Evolutionary conservation across 116 monocot genomes (phyloP), one percentile per base, ranked within the genome.

Genomic region (Cymodocea nodosa): DNA sequence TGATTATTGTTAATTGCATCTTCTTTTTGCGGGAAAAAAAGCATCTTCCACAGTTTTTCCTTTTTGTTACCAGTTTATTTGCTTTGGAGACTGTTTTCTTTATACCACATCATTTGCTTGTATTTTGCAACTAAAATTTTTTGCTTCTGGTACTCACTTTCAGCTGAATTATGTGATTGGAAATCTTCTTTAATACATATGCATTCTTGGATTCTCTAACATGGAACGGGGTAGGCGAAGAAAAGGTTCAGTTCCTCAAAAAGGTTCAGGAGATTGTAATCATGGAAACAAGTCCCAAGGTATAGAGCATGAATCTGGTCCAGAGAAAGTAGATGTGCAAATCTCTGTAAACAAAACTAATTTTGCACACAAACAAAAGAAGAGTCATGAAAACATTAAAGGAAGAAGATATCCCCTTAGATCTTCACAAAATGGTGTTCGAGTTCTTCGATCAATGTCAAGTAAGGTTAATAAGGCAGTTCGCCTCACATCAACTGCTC

Each of bases 391-490:
- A n/a, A 64, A 70, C 35, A 5, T 62, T 11, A 65, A 51, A 67
- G 61, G 81, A 57, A 79, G 53, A 59, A 75, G 56, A 72, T 85
- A 89, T 74, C 63, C 61, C 23, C 79, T 85, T 68, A 82, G 87
- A 63, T 95, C 92, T 65, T 80, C 87, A 60, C 40, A 64, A 9
- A 74, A 68, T 73, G 69, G 75, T 50, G 71, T 66, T 16, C 80
- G 83, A 80, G 70, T 83, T 64, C 87, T 85, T 67, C 73, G 83
- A 73, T 85, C 83, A 39, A 78, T 34, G 60, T 78, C 74, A 56
- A 79, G 74, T 19, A 36, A 40, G 13, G 79, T 72, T 14, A 67
- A 13, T 50, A 79, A 71, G 37, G 59, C 63, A 67, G 39, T 64
- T 6, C 23, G 68, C 25, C 74, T 75, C n/a, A n/a, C 71, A n/a